Evolutionary conservation across 345 rosid species (phyloP).

Genomic region (Moricandia moricandioides): DNA sequence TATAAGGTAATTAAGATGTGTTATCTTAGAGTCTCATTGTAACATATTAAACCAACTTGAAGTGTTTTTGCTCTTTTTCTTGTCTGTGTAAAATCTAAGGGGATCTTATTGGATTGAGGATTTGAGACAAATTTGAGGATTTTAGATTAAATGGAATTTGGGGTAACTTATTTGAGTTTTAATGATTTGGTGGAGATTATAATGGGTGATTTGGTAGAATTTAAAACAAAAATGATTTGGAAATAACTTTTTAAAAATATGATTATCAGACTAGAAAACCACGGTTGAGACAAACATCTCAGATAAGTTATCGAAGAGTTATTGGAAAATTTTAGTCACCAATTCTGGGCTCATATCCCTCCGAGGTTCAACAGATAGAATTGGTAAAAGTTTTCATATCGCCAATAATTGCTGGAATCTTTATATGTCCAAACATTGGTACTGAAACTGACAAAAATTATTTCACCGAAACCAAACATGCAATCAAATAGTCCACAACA

Average conservation of each 20-base stretch:
- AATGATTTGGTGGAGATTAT: too few relatives aligned
- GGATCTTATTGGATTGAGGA: too few relatives aligned
- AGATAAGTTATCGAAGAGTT: constrained; percentile 30
- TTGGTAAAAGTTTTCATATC: constrained; percentile 27
- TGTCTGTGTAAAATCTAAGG: neutral
- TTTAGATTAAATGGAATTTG: too few relatives aligned
- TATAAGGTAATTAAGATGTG: neutral
- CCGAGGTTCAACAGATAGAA: constrained; percentile 35
- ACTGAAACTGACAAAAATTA: constrained; percentile 44
- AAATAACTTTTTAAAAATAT: too few relatives aligned
- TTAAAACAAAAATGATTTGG: too few relatives aligned
- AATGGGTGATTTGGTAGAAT: too few relatives aligned
- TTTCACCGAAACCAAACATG: neutral
- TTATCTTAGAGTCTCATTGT: neutral
- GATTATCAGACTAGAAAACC: neutral
- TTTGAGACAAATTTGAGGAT: too few relatives aligned
- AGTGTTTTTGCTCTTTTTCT: neutral
- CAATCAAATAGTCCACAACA: neutral
- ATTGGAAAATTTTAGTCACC: constrained; percentile 53
- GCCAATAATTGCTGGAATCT: constrained; percentile 42
- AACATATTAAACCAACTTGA: constrained; percentile 6
- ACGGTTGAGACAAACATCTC: neutral
- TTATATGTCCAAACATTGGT: constrained; percentile 73
- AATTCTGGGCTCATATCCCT: constrained; percentile 41
- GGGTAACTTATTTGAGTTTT: too few relatives aligned